Evolutionary conservation across 352 stramenopile species (phyloP).

Genomic region (Pythium sukuiense): DNA sequence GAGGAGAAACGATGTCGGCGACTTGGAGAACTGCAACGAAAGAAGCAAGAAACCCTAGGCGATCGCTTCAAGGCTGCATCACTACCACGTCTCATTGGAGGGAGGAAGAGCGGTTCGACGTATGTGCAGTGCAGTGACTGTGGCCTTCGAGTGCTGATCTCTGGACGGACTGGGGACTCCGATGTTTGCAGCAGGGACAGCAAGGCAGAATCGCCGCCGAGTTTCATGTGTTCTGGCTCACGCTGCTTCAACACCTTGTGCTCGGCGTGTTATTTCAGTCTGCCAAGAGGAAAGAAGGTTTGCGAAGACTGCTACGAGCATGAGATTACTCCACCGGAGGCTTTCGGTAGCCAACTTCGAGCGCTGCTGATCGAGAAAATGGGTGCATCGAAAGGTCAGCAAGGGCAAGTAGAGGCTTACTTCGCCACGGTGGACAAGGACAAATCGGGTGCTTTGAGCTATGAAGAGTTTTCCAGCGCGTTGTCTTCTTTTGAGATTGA

Average conservation of each 20-base stretch:
- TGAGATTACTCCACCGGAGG: constrained; percentile 45
- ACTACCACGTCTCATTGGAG: constrained; percentile 73
- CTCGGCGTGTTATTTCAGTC: constrained; percentile 38
- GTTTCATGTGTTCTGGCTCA: constrained; percentile 43
- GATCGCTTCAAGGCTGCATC: constrained; percentile 49
- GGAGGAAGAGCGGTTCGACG: constrained; percentile 60
- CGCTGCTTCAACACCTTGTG: constrained; percentile 71
- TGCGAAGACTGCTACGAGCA: constrained; percentile 82
- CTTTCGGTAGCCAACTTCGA: constrained; percentile 62
- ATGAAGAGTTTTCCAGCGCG: constrained; percentile 57
- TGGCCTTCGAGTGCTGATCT: constrained; percentile 34
- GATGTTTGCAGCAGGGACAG: neutral
- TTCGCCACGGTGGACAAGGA: constrained; percentile 66
- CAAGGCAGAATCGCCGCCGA: neutral
- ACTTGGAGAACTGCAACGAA: constrained; percentile 41
- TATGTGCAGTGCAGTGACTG: constrained; percentile 65
- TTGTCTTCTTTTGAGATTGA: constrained; percentile 52
- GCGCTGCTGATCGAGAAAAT: constrained; percentile 68
- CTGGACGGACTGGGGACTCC: constrained; percentile 27
- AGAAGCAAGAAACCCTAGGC: constrained; percentile 62
- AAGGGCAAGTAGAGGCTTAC: constrained; percentile 38
- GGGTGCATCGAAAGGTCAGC: constrained; percentile 36
- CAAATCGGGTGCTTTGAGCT: constrained; percentile 53
- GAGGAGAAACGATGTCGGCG: constrained; percentile 57
- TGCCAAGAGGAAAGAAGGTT: constrained; percentile 51